These are phyloP conservation scores for Xylaria nigripes DNA, from an alignment of 495 filamentous ascomycete genomes.

Conservation along the genomic window DNA sequence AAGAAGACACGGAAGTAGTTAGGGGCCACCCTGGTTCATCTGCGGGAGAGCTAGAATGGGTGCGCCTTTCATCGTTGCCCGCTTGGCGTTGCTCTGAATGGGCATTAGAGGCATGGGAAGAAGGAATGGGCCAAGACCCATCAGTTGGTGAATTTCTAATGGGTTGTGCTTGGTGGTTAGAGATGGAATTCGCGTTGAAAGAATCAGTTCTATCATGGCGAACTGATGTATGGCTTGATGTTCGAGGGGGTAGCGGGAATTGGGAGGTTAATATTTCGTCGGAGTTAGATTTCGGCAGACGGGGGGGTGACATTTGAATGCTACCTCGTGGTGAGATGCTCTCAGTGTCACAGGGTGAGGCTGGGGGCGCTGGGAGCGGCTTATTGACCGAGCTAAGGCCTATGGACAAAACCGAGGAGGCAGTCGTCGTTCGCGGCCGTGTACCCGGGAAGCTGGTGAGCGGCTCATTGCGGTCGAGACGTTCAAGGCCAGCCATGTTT, in stretches of 20 bases:
- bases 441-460: slow-evolving; percentile 60
- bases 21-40: slow-evolving; percentile 44
- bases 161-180: slow-evolving; percentile 34
- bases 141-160: slow-evolving; percentile 24
- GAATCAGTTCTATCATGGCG: slow-evolving; percentile 37
- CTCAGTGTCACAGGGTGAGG: slow-evolving; percentile 29
- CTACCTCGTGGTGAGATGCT: slow-evolving; percentile 42
- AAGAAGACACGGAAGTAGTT: slow-evolving; percentile 38
- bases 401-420: slow-evolving; percentile 32
- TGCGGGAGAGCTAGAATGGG: slow-evolving; percentile 39
- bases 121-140: slow-evolving; percentile 18
- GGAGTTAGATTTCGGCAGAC: slow-evolving; percentile 40
- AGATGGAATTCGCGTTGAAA: slow-evolving; percentile 30
- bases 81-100: slow-evolving; percentile 27
- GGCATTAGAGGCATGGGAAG: slow-evolving; percentile 18
- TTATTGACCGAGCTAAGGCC: slow-evolving; percentile 16
- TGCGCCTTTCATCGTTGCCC: slow-evolving; percentile 12
- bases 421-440: slow-evolving; percentile 53
- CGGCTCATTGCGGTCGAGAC: slow-evolving; percentile 51
- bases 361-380: slow-evolving; percentile 15
- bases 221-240: slow-evolving; percentile 41
- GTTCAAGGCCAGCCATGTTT: slow-evolving; percentile 52
- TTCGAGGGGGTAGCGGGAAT: slow-evolving; percentile 36
- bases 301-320: slow-evolving; percentile 37
- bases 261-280: slow-evolving; percentile 23